Evolutionary conservation across 768 basidiomycete genomes (phyloP).

Genomic region (Mycena alexandri): DNA sequence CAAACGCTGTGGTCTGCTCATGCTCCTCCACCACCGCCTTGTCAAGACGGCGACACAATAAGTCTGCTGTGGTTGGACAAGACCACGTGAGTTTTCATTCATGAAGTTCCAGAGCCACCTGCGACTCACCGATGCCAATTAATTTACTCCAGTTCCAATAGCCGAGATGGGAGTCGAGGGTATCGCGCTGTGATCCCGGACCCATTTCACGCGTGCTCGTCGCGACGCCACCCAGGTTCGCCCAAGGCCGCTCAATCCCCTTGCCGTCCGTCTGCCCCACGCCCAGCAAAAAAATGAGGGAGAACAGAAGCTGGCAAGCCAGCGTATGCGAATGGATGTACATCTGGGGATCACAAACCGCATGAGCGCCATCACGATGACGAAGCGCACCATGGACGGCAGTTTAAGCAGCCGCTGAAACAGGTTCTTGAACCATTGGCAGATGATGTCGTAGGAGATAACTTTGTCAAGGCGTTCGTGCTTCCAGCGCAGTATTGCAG

Average conservation of each 20-base stretch:
- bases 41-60: background rate
- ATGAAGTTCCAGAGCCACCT: background rate
- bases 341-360: constrained; percentile 49
- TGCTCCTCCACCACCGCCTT: background rate
- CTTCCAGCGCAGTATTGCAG: constrained; percentile 33
- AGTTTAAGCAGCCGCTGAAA: constrained; percentile 30
- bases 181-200: constrained; percentile 42
- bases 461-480: constrained; percentile 25
- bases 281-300: too few species aligned
- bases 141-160: too few species aligned
- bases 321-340: too few species aligned
- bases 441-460: constrained; percentile 49
- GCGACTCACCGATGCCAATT: constrained; percentile 38
- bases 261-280: too few species aligned
- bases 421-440: constrained; percentile 45
- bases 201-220: too few species aligned
- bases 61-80: background rate
- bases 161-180: too few species aligned
- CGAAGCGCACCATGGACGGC: constrained; percentile 28
- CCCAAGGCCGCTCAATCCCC: too few species aligned
- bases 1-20: background rate
- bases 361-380: constrained; percentile 22
- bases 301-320: too few species aligned
- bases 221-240: too few species aligned
- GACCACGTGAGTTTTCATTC: background rate